phyloP scores from a whole-genome alignment of 1,139 yeast genomes.

The Yamadazyma triangularis region DNA sequence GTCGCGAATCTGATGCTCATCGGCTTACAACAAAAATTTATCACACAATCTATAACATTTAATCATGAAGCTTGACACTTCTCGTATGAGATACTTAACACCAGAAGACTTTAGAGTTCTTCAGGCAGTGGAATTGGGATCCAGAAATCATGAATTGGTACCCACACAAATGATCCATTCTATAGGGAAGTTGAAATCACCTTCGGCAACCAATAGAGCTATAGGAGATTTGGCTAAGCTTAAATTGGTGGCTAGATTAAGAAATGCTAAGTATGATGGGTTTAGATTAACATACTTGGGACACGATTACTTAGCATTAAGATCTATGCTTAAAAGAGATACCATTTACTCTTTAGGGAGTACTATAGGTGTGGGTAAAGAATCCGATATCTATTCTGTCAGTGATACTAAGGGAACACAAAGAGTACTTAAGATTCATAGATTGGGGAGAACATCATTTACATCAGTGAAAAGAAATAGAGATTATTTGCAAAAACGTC shows the following conservation, averaged over 20 bases:
- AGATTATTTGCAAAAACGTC: slow-evolving; percentile 75
- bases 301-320: slow-evolving; percentile 85
- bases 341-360: slow-evolving; percentile 77
- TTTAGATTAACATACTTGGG: slow-evolving; percentile 86
- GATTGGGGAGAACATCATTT: slow-evolving; percentile 92
- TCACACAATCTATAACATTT: too few species aligned
- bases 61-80: slow-evolving; percentile 93
- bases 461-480: slow-evolving; percentile 89
- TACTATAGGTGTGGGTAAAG: slow-evolving; percentile 95
- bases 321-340: slow-evolving; percentile 71
- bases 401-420: slow-evolving; percentile 62
- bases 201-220: slow-evolving; percentile 71
- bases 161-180: slow-evolving; percentile 83
- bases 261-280: slow-evolving; percentile 92
- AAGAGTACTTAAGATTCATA: slow-evolving; percentile 80
- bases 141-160: slow-evolving; percentile 90
- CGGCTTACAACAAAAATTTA: too few species aligned
- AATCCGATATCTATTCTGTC: slow-evolving; percentile 90
- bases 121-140: slow-evolving; percentile 86
- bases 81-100: slow-evolving; percentile 90
- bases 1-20: too few species aligned
- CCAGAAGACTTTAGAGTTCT: slow-evolving; percentile 87
- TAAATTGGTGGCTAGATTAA: slow-evolving; percentile 66
- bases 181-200: slow-evolving; percentile 71
- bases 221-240: slow-evolving; percentile 85